A percentile compares a stretch with the other conserved stretches of the same genome.
phyloP scores from a whole-genome alignment of 257 asterid genomes.

The Anisodus tanguticus region DNA sequence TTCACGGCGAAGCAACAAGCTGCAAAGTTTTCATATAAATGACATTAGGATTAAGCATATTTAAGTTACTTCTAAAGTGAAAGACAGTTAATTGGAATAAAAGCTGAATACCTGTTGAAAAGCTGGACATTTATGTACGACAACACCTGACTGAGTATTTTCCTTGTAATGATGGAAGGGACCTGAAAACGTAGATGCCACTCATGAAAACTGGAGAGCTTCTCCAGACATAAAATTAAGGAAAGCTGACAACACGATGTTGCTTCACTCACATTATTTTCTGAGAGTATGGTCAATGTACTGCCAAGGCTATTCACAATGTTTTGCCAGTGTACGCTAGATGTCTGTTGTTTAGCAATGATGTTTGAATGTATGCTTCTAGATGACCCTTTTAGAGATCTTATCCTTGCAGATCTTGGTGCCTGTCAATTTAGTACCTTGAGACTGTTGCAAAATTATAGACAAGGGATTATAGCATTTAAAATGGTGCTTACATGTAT shows the following conservation, averaged over 20 bases:
- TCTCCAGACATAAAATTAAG: constrained; percentile 29
- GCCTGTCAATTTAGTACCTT: constrained; percentile 61
- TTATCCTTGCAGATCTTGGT: constrained; percentile 79
- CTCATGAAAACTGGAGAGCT: constrained; percentile 2
- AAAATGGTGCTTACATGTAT: constrained; percentile 65
- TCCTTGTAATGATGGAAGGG: constrained; percentile 67
- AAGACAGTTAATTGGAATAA: constrained; percentile 27
- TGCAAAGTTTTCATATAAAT: constrained; percentile 38
- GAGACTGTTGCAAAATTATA: constrained; percentile 12
- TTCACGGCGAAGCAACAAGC: constrained; percentile 89
- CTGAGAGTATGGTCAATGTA: constrained; percentile 68
- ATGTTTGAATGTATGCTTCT: constrained; percentile 67
- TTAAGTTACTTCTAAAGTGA: neutral
- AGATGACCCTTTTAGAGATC: constrained; percentile 72
- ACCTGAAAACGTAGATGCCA: constrained; percentile 56
- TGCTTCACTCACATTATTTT: constrained; percentile 59
- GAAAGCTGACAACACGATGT: constrained; percentile 30
- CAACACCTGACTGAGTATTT: constrained; percentile 87
- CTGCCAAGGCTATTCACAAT: constrained; percentile 70
- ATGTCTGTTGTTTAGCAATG: constrained; percentile 70
- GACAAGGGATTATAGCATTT: constrained; percentile 18
- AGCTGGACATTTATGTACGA: constrained; percentile 96
- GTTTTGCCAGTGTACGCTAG: constrained; percentile 79
- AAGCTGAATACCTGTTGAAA: constrained; percentile 72
- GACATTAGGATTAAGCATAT: constrained; percentile 15